These are phyloP conservation scores for Heteromeles arbutifolia DNA, from an alignment of 306 rosid species.

Conservation along the genomic window DNA sequence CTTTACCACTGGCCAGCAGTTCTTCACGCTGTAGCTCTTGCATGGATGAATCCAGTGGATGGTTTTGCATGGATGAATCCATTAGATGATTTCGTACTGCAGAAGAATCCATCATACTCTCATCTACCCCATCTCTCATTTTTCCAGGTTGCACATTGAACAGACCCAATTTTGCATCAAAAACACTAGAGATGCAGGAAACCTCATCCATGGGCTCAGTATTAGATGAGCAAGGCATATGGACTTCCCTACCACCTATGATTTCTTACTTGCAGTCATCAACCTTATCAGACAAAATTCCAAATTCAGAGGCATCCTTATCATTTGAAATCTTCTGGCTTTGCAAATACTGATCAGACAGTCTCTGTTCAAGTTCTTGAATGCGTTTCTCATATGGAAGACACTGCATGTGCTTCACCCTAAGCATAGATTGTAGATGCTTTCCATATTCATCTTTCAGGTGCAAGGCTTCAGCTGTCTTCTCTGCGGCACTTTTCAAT, in stretches of 20 bases:
- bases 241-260: constrained; percentile 36
- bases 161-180: constrained; percentile 67
- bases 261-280: constrained; percentile 43
- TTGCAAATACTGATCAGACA: constrained; percentile 65
- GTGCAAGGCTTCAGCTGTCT: constrained; percentile 87
- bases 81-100: constrained; percentile 54
- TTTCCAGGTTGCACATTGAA: constrained; percentile 51
- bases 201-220: constrained; percentile 93
- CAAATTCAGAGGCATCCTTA: constrained; percentile 37
- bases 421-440: constrained; percentile 74
- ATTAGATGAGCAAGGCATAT: constrained; percentile 48
- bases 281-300: constrained; percentile 45
- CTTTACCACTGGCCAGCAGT: constrained; percentile 42
- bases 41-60: constrained; percentile 69
- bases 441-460: constrained; percentile 80
- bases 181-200: constrained; percentile 78
- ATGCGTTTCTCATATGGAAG: constrained; percentile 83
- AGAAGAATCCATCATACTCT: constrained; percentile 90
- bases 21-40: constrained; percentile 73
- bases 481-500: constrained; percentile 65
- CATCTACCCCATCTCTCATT: constrained; percentile 69
- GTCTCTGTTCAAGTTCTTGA: constrained; percentile 85
- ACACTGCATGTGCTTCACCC: constrained; percentile 73
- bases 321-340: constrained; percentile 53
- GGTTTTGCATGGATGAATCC: too few relatives aligned